A percentile compares a stretch with the other conserved stretches of the same genome.
Evolutionary conservation across 2,329 filamentous ascomycete genomes (phyloP).

Genomic region (Colletotrichum sp.): DNA sequence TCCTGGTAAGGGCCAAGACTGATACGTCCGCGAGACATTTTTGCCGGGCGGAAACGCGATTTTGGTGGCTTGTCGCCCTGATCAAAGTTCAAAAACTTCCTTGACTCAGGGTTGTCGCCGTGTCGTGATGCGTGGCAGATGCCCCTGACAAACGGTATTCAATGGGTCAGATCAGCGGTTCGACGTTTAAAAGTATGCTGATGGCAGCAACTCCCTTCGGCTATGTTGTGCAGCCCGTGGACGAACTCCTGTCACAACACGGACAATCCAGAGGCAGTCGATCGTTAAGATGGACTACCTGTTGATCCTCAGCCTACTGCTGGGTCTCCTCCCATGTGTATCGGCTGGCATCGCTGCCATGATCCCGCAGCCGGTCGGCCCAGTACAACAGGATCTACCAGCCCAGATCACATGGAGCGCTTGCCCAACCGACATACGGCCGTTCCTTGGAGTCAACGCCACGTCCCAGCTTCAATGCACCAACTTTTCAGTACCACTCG

Average conservation of each 20-base stretch:
- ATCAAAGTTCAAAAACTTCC: background rate
- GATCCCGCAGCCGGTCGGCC: background rate
- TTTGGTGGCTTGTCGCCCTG: background rate
- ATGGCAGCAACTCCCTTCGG: background rate
- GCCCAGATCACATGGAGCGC: background rate
- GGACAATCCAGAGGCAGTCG: background rate
- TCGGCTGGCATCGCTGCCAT: background rate
- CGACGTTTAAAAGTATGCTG: background rate
- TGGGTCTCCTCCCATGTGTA: background rate
- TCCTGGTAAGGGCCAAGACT: background rate
- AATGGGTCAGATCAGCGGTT: background rate
- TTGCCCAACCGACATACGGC: background rate
- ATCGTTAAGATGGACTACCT: background rate
- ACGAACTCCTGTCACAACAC: background rate
- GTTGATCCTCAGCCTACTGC: background rate
- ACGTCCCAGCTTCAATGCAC: background rate
- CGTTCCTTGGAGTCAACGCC: background rate
- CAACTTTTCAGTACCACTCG: slow-evolving; percentile 7
- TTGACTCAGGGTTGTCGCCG: background rate
- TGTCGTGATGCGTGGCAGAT: background rate
- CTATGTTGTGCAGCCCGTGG: fast-evolving
- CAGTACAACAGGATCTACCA: background rate
- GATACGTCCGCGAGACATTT: background rate
- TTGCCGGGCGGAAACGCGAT: background rate
- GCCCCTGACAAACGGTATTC: background rate